Base-by-base conservation (phyloP, 1,284 basidiomycete genomes). In the Sanghuangporus weigelae region DNA sequence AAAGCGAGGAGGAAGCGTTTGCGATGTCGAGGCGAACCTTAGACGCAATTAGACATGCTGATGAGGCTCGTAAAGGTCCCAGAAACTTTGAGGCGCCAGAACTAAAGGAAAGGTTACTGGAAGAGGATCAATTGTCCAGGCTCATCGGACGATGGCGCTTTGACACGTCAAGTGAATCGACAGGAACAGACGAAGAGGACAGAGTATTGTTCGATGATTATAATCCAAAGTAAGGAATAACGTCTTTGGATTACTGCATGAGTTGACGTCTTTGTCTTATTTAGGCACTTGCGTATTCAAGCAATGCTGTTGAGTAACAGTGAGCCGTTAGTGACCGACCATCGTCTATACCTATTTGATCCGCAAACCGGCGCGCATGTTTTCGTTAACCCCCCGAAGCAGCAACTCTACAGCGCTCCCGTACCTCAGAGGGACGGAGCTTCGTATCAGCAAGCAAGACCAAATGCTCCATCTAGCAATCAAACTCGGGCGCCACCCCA, bases 161-260 rank as follows among this genome's bases (percentile, higher is more conserved):
- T 69, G 89, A 93, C 67, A 84, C 85, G 1, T 73, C 81, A 0
- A 73, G 81, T 66, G 85, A 82, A 19, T 81, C 83, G 2, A 82
- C 81, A 53, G 87, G 87, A n/a, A 68, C 78, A 26, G 89, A 87
- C 57, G 91, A 86, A 70, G 86, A 85, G 69, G 86, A 87, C 70
- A 79, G 90, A 12, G 71, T 82, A 0, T 73, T 93, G 21, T 73
- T 91, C 12, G 89, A 93, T 68, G 90, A 93, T 67, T 90, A 81
- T 67, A 80, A 84, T 65, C 71, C 83, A 4, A 81, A 78, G 85
- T 89, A 74, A 60, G 81, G 74, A 19, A 63, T 62, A 39, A 39
- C 26, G n/a, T 36, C 61, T 64, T 53, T 16, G 21, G 23, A n/a
- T 36, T 59, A 36, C 38, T 49, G 31, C 16, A 5, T 16, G 21